These are phyloP conservation scores for Niebla homalea DNA, from an alignment of 495 filamentous ascomycete genomes.

Conservation along the genomic window DNA sequence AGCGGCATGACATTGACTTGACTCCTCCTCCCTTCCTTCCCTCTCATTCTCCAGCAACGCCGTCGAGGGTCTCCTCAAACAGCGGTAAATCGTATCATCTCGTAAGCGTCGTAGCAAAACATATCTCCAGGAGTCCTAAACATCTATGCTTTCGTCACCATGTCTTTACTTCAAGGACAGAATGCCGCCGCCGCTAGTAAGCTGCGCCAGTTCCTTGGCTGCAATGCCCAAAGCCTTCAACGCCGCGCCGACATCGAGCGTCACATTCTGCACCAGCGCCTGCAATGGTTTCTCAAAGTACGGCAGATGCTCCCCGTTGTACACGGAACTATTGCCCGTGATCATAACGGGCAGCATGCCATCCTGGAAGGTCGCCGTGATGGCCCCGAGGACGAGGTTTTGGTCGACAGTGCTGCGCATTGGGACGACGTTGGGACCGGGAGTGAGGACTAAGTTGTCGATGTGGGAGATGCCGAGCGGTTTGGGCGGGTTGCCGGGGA, in stretches of 20 bases:
- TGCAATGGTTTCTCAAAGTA: slow-evolving; percentile 46
- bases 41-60: too few species aligned
- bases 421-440: slow-evolving; percentile 45
- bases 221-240: slow-evolving; percentile 19
- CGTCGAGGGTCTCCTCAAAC: too few species aligned
- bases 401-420: slow-evolving; percentile 43
- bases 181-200: not conserved
- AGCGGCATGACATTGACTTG: too few species aligned
- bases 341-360: slow-evolving; percentile 49
- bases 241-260: slow-evolving; percentile 30
- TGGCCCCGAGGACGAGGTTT: slow-evolving; percentile 28
- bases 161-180: too few species aligned
- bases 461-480: slow-evolving; percentile 43
- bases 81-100: too few species aligned
- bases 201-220: not conserved
- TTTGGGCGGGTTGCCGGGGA: slow-evolving; percentile 40
- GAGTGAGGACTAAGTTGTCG: slow-evolving; percentile 42
- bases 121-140: too few species aligned
- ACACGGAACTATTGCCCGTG: slow-evolving; percentile 41
- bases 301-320: slow-evolving; percentile 42
- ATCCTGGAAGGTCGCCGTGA: slow-evolving; percentile 31
- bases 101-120: too few species aligned
- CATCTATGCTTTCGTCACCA: too few species aligned
- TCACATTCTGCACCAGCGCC: slow-evolving; percentile 24
- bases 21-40: too few species aligned